Conservation (phyloP, 768 basidiomycete species). For the Tricholoma flavovirens region DNA sequence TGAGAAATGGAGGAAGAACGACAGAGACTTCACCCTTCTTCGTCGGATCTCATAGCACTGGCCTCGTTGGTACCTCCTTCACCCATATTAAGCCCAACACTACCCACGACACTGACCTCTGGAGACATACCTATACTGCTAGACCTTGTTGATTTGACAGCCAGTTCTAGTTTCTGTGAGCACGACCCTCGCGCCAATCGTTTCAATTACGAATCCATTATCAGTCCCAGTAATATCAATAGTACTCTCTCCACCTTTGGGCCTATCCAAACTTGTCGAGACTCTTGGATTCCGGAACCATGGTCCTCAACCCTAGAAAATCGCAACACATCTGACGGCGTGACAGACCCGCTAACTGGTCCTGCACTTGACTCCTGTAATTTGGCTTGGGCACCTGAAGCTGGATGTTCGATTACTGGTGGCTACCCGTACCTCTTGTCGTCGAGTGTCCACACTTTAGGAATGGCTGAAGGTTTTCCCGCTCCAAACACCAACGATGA, state of each 20-base stretch:
- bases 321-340: not conserved
- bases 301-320: slow-evolving; percentile 1
- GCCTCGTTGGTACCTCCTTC: slow-evolving; percentile 38
- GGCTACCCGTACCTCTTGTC: not conserved
- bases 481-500: not conserved
- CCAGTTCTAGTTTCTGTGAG: slow-evolving; percentile 6
- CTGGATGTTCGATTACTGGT: not conserved
- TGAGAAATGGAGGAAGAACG: slow-evolving; percentile 4
- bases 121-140: slow-evolving; percentile 50
- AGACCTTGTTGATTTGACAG: slow-evolving; percentile 18
- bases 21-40: slow-evolving; percentile 30
- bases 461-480: not conserved
- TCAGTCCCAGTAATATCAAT: not conserved
- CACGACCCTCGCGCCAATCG: not conserved
- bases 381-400: not conserved
- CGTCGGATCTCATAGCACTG: slow-evolving; percentile 34
- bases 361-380: not conserved
- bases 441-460: not conserved
- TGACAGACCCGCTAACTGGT: not conserved
- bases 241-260: slow-evolving; percentile 24
- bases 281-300: not conserved
- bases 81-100: slow-evolving; percentile 36
- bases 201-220: not conserved
- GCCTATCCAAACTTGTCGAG: slow-evolving; percentile 12
- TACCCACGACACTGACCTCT: slow-evolving; percentile 33